phyloP scores from a whole-genome alignment of 1,284 basidiomycete genomes.

The Naganishia sp. region DNA sequence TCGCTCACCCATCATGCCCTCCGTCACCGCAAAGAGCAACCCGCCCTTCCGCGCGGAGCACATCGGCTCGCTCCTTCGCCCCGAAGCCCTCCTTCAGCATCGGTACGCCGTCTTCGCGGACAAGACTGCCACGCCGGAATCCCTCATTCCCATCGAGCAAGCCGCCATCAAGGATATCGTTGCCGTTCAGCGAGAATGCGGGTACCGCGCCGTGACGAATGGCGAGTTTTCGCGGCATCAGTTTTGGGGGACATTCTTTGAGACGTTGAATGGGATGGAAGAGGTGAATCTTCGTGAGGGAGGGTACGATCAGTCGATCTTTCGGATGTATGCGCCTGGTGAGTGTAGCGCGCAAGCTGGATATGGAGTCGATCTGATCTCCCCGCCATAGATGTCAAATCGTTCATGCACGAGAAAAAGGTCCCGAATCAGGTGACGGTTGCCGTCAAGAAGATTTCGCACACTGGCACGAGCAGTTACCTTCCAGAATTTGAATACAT shows the following conservation, averaged over 20 bases:
- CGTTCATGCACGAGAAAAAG: slow-evolving; percentile 38
- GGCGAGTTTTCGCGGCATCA: slow-evolving; percentile 50
- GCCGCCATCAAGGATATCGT: slow-evolving; percentile 52
- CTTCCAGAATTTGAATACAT: slow-evolving; percentile 50
- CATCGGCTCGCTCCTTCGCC: slow-evolving; percentile 50
- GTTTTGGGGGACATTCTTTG: slow-evolving; percentile 61
- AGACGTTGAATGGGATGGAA: slow-evolving; percentile 68
- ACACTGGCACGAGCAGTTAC: slow-evolving; percentile 43
- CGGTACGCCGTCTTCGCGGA: slow-evolving; percentile 44
- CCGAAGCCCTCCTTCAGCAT: slow-evolving; percentile 42
- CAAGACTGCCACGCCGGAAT: slow-evolving; percentile 38
- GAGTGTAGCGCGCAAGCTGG: neutral
- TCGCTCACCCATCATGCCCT: slow-evolving; percentile 2
- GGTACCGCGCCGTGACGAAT: slow-evolving; percentile 51
- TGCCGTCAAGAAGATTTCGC: slow-evolving; percentile 44
- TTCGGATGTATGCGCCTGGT: slow-evolving; percentile 40
- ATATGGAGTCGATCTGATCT: neutral
- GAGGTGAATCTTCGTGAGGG: slow-evolving; percentile 57
- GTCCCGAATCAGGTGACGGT: slow-evolving; percentile 39
- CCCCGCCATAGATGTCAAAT: slow-evolving; percentile 16
- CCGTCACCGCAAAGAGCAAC: slow-evolving; percentile 24
- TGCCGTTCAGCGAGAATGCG: slow-evolving; percentile 43
- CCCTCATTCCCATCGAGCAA: slow-evolving; percentile 48
- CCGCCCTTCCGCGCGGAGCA: slow-evolving; percentile 52
- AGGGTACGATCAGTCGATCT: slow-evolving; percentile 37